Percentiles rank a stretch among this genome's conserved stretches.
Conservation (phyloP, 345 rosid genomes). For the Eucalyptus melliodora region DNA sequence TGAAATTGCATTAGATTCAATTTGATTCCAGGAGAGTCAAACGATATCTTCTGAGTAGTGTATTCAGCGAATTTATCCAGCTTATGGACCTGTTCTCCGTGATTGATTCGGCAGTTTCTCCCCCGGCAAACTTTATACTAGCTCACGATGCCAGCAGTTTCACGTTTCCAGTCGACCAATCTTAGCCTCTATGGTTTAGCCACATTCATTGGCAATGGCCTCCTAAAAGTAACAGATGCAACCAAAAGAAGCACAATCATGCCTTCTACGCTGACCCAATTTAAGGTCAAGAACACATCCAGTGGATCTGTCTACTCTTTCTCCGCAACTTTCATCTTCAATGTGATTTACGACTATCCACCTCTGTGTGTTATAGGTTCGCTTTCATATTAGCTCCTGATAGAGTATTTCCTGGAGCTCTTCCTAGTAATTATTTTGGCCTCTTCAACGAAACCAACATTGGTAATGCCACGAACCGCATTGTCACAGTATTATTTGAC, state of each 20-base stretch:
- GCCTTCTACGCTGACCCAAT: constrained; percentile 5
- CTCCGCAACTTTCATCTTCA: not conserved
- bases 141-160: not conserved
- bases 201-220: constrained; percentile 10
- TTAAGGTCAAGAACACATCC: not conserved
- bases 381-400: not conserved
- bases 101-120: not conserved
- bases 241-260: constrained; percentile 12
- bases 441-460: too few species aligned
- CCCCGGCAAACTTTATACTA: not conserved
- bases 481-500: not conserved
- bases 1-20: not conserved
- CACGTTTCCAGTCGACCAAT: not conserved
- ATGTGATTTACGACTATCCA: not conserved
- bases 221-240: constrained; percentile 29
- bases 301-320: not conserved
- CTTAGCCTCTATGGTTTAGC: constrained; percentile 19
- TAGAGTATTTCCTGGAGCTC: not conserved
- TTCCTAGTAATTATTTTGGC: too few species aligned
- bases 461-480: too few species aligned
- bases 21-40: not conserved
- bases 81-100: not conserved
- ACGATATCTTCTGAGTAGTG: not conserved
- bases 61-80: not conserved
- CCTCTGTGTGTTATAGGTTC: not conserved